Conservation (phyloP, 1,284 basidiomycete species). For the Cutaneotrichosporon cavernicola region DNA sequence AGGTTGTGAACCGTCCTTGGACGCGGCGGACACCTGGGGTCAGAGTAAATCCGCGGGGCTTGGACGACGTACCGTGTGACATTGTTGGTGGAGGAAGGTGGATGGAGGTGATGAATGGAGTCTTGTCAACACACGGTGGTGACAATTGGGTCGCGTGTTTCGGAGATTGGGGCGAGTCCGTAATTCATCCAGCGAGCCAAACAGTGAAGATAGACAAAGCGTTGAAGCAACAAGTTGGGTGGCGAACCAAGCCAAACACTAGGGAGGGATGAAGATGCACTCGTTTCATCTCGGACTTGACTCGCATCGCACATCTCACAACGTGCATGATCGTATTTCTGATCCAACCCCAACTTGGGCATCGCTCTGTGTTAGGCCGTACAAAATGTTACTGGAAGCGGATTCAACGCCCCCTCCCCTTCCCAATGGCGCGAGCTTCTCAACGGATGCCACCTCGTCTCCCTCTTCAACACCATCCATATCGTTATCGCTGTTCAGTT, state of each 20-base stretch:
- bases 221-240: not conserved
- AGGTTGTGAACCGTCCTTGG: constrained; percentile 37
- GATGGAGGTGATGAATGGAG: constrained; percentile 4
- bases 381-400: too few relatives aligned
- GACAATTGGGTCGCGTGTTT: not conserved
- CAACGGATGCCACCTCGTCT: not conserved
- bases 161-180: not conserved
- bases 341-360: too few relatives aligned
- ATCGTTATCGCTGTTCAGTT: not conserved
- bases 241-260: not conserved
- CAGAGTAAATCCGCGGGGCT: not conserved
- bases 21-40: constrained; percentile 24
- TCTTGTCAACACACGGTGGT: constrained; percentile 8
- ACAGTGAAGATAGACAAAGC: not conserved
- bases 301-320: too few relatives aligned
- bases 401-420: too few relatives aligned
- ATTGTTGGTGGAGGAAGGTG: constrained; percentile 2
- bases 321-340: too few relatives aligned
- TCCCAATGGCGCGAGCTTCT: not conserved
- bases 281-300: not conserved
- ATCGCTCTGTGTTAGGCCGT: too few relatives aligned
- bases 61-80: constrained; percentile 10
- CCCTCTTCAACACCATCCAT: not conserved
- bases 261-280: not conserved
- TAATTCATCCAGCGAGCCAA: not conserved